Evolutionary conservation across 257 asterid genomes (phyloP), one percentile per base, ranked within the genome.

Genomic region (Plantago major): DNA sequence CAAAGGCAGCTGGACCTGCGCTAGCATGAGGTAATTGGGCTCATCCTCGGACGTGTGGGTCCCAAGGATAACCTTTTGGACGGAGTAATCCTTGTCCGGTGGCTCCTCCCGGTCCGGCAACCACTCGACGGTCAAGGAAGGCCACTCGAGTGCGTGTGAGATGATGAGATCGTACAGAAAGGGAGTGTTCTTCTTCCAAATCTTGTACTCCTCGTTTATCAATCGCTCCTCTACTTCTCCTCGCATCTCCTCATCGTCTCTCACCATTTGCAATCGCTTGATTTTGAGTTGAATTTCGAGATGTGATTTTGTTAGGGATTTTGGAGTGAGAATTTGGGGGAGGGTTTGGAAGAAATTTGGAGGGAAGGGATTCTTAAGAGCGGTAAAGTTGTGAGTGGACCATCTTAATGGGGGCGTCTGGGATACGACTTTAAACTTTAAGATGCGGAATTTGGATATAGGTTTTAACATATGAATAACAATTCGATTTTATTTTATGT

Each of bases 111-210:
- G 79, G 78, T 84, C 96, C 14, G 95, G 95, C 44, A 88, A 82
- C 98, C 95, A 88, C 78, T 91, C 94, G 5, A 91, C 96, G 45
- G 95, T 88, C 65, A 91, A 92, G 2, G 95, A 86, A 6, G 95
- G 95, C 95, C 95, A 91, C 66, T 91, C 98, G 10, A 91, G 96
- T 3, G 94, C 94, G 40, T 85, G 95, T 15, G 98, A 84, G n/a
- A 88, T 80, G 2, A 91, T 87, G 73, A 91, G 79, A 82, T 91
- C 96, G 84, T 88, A 91, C 26, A 88, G 71, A 66, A 91, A 91
- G 0, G 98, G 98, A 16, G 95, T 85, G 66, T 88, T 91, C 78
- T 91, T 91, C 76, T 91, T 91, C 98, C 98, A 88, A 67, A 91
- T 91, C 84, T 91, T 88, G 78, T 88, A 91, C 83, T 91, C 98